Conservation (phyloP, 805 yeast genomes). For the Candida sithepensis region DNA sequence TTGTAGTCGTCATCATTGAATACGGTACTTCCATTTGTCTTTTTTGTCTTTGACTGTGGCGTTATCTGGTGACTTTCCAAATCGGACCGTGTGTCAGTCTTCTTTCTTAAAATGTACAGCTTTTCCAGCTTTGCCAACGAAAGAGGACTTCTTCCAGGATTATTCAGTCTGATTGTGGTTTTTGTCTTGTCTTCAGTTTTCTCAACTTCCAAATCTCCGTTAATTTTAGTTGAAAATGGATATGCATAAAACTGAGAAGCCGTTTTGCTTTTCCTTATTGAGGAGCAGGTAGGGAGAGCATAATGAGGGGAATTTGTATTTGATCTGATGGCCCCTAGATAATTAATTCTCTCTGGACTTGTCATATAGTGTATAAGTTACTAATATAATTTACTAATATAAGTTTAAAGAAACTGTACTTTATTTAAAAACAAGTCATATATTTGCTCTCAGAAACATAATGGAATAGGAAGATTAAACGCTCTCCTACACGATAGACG, state of each 20-base stretch:
- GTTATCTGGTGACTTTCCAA: not conserved
- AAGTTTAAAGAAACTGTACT: no score
- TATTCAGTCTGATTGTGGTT: not conserved
- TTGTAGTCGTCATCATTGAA: not conserved
- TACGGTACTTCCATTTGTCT: not conserved
- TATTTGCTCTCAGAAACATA: not conserved
- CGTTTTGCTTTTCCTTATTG: constrained; percentile 17
- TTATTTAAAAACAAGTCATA: not conserved
- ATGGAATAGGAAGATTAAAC: not conserved
- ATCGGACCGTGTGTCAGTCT: not conserved
- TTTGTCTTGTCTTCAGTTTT: no score
- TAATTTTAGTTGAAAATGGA: constrained; percentile 3
- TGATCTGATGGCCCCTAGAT: not conserved
- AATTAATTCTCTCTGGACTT: not conserved
- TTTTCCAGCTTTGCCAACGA: not conserved
- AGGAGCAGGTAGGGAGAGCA: constrained; percentile 22
- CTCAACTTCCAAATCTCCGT: no score
- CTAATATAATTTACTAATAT: no score
- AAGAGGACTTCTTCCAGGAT: not conserved
- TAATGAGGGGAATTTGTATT: constrained; percentile 17
- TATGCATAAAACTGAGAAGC: constrained; percentile 6
- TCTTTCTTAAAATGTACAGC: not conserved
- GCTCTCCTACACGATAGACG: no score
- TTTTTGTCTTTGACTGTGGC: not conserved
- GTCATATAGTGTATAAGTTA: not conserved